Base-by-base conservation (phyloP, 2,329 filamentous ascomycete genomes). In the Dothistroma septosporum region DNA sequence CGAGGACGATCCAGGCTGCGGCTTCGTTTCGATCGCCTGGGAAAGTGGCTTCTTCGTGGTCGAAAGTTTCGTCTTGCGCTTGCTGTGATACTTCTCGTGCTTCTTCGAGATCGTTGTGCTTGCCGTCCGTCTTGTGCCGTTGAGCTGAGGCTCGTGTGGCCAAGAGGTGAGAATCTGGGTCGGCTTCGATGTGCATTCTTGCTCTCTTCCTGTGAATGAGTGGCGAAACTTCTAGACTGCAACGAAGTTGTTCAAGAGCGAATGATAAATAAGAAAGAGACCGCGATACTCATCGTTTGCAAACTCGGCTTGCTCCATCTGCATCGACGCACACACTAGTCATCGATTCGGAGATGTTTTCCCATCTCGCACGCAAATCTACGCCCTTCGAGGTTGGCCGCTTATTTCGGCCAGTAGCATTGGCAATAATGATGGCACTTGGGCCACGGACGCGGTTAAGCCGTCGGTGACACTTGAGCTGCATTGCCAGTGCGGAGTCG, bases 1-100 rank as follows among this genome's bases (percentile, higher is more conserved):
- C 24, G 1, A 77, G 55, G 16, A 61, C 61, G 12, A 61, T 24
- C 33, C 53, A 61, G 19, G 59, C 61, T 19, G 53, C 44, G 1
- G 55, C 8, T 44, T 57, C 60, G 16, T 50, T 46, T 37, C 46
- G 56, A 31, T 61, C 60, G 32, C 60, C 60, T 22, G 60, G 60
- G 33, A 21, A 52, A 21, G 53, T 55, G 2, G 32, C 53, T 22
- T 60, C 46, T 19, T 56, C 58, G 11, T 46, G 48, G n/a, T 52
- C 44, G 12, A 21, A 46, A 5, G 21, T 12, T 11, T 44, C 41
- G 5, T 44, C 9, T 44, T 19, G 41, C 41, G 41, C 41, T 19
- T 44, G 3, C n/a, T 19, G 41, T n/a, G 41, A 44, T 19, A 44
- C 41, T 44, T 44, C 41, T 8, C 41, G 41, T n/a, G 3, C 41